Base-by-base conservation (phyloP, 352 stramenopile species). In the Pythium inflatum region DNA sequence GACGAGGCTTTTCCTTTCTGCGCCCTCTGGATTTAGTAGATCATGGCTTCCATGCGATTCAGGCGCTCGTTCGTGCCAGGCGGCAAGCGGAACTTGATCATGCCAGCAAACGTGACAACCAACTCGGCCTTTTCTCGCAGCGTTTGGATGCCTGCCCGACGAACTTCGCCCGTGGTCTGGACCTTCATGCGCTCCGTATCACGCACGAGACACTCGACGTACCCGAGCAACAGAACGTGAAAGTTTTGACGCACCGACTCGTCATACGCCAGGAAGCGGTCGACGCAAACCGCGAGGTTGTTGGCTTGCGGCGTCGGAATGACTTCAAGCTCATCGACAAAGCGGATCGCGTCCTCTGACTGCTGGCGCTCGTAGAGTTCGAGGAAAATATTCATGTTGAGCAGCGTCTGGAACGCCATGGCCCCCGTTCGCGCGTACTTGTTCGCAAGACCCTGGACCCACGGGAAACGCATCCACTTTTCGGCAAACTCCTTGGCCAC, bases 31-130 rank as follows among this genome's bases (percentile, higher is more conserved):
- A 3, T 27, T 66, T 88, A 94, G 79, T 91, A 91, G 76, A 95
- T 95, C 87, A 95, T 95, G 64, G 80, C 77, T 61, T 96, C 88
- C 85, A 96, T 90, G 67, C 87, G 88, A 73, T 93, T 92, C 41
- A 96, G 70, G 30, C 87, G 83, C 66, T 94, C 88, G 67, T 93
- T 93, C 16, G 86, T 93, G 38, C 87, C 88, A 11, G 86, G 76
- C 7, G 88, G 88, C 45, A 94, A 67, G 34, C 88, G 88, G 71
- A 93, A 92, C 76, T 94, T 96, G 77, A 96, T 89, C 88, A 96
- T 94, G 24, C 88, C 88, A 3, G 88, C 84, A 57, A 96, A 96
- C 41, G 87, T 93, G 58, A 96, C 88, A 31, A 94, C 74, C 16
- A 92, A 71, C 67, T 93, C 85, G n/a, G 87, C 86, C 70, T 94